Conservation (phyloP, 257 asterid genomes). For the Solanum corneliomulleri region DNA sequence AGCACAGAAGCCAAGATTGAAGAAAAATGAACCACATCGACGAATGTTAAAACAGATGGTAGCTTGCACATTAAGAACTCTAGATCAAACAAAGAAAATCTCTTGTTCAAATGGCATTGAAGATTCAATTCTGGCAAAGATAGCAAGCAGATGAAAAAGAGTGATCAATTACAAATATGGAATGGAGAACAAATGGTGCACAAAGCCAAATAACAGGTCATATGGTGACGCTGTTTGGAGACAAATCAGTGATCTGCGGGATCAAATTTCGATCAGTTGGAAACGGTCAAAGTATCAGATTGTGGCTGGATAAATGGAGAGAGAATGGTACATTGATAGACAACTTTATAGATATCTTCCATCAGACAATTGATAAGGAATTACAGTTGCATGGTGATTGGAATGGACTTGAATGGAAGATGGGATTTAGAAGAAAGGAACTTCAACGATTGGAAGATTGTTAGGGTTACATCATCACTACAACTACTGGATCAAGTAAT, state of each 20-base stretch:
- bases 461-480: not conserved
- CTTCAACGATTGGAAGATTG: not conserved
- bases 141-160: not conserved
- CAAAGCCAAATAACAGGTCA: not conserved
- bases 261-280: not conserved
- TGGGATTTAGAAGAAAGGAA: not conserved
- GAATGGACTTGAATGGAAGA: not conserved
- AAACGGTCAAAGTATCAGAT: not conserved
- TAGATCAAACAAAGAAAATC: not conserved
- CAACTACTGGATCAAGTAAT: not conserved
- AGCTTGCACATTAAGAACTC: not conserved
- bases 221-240: not conserved
- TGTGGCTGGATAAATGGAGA: not conserved
- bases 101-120: not conserved
- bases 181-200: not conserved
- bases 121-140: not conserved
- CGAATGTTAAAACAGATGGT: not conserved
- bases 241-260: not conserved
- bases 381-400: not conserved
- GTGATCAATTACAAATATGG: not conserved
- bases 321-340: not conserved
- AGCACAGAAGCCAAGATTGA: not conserved
- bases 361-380: not conserved
- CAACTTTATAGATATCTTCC: not conserved
- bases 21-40: not conserved